Evolutionary conservation across 148 eudicot genomes (phyloP).

Genomic region (Tetragonia tetragonoides): DNA sequence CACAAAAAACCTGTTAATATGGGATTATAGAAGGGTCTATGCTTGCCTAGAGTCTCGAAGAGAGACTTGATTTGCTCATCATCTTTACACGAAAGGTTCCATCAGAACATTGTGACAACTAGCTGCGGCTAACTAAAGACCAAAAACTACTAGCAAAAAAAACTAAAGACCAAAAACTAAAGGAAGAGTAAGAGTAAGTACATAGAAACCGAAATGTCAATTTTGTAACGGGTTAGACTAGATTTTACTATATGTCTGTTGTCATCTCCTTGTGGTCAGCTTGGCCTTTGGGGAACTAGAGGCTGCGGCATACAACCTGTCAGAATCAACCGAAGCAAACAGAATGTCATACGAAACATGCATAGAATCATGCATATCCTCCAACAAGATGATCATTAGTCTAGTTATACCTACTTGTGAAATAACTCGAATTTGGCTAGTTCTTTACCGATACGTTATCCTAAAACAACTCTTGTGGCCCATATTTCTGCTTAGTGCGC

Average conservation of each 20-base stretch:
- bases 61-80: background rate
- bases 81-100: background rate
- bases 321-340: conserved; percentile 1
- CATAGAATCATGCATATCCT: background rate
- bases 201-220: conserved; percentile 4
- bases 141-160: too few species aligned
- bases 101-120: background rate
- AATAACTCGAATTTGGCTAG: conserved; percentile 12
- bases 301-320: conserved; percentile 21
- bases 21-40: background rate
- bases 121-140: background rate
- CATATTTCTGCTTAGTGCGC: conserved; percentile 18
- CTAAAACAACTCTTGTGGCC: conserved; percentile 7
- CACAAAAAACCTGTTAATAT: too few species aligned
- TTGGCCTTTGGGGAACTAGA: conserved; percentile 17
- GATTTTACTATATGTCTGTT: background rate
- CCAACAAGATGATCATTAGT: background rate
- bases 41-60: background rate
- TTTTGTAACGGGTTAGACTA: conserved; percentile 2
- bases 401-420: conserved; percentile 15
- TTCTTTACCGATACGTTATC: conserved; percentile 11
- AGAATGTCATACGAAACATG: background rate
- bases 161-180: background rate
- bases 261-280: conserved; percentile 26
- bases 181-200: background rate